Evolutionary conservation across 139 green algal genomes (phyloP).

Genomic region (Edaphochlamys debaryana): DNA sequence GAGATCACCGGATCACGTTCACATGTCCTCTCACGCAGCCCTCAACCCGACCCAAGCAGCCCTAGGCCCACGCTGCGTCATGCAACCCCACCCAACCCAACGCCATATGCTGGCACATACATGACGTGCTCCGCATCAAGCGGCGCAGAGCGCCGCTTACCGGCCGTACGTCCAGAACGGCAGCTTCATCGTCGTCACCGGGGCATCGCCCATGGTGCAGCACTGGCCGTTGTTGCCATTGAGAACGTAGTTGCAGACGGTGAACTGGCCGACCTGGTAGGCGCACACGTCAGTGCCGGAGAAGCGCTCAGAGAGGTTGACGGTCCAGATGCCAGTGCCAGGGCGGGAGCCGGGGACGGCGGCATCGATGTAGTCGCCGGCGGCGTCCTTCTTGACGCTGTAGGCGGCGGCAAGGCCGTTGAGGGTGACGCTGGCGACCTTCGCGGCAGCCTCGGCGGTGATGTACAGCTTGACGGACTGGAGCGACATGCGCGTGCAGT

Average conservation of each 20-base stretch:
- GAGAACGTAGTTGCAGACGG: conserved; percentile 38
- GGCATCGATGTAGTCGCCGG: background rate
- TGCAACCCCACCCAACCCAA: no score
- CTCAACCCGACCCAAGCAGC: no score
- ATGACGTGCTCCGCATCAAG: no score
- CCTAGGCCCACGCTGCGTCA: no score
- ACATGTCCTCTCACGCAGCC: no score
- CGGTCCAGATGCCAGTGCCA: background rate
- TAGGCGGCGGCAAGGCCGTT: background rate
- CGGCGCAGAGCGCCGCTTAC: no score
- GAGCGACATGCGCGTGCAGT: conserved; percentile 17
- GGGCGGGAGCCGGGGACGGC: background rate
- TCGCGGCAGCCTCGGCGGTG: background rate
- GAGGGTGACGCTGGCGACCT: background rate
- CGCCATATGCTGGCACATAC: no score
- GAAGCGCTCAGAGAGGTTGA: background rate
- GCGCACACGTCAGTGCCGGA: conserved; percentile 15
- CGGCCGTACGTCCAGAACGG: no score
- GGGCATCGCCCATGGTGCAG: conserved; percentile 31
- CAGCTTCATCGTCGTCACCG: conserved; percentile 7
- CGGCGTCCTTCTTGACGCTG: background rate
- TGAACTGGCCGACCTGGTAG: conserved; percentile 23
- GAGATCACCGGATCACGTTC: no score
- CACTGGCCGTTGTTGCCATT: conserved; percentile 20
- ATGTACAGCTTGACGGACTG: conserved; percentile 33